Evolutionary conservation across 129 eudicot species (phyloP).

Genomic region (Centaurea solstitialis): DNA sequence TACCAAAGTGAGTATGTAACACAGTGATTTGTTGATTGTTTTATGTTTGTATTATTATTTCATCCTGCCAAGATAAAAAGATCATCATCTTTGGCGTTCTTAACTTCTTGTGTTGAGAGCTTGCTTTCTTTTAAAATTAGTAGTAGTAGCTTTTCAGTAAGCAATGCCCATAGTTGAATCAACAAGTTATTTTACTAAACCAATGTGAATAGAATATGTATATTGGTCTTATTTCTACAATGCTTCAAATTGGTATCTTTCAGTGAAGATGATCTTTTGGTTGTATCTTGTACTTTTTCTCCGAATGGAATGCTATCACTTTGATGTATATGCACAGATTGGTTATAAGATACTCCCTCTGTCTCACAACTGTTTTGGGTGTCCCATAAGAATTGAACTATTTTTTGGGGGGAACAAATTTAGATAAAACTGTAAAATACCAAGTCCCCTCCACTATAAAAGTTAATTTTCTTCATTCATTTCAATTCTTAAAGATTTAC

Average conservation of each 20-base stretch:
- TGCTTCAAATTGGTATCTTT: neutral
- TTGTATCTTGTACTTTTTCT: too few species aligned
- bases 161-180: neutral
- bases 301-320: neutral
- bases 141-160: neutral
- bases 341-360: neutral
- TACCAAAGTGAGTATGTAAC: slow-evolving; percentile 4
- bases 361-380: neutral
- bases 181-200: neutral
- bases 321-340: neutral
- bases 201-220: neutral
- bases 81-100: neutral
- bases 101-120: neutral
- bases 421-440: neutral
- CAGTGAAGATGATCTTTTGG: neutral
- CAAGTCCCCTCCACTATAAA: neutral
- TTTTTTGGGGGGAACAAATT: neutral
- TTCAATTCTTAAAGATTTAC: neutral
- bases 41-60: neutral
- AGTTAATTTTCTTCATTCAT: neutral
- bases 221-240: neutral
- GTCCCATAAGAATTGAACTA: neutral
- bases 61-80: neutral
- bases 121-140: neutral
- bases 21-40: neutral